Evolutionary conservation across 768 basidiomycete species (phyloP).

Genomic region (Phanerodontia chrysosporium): DNA sequence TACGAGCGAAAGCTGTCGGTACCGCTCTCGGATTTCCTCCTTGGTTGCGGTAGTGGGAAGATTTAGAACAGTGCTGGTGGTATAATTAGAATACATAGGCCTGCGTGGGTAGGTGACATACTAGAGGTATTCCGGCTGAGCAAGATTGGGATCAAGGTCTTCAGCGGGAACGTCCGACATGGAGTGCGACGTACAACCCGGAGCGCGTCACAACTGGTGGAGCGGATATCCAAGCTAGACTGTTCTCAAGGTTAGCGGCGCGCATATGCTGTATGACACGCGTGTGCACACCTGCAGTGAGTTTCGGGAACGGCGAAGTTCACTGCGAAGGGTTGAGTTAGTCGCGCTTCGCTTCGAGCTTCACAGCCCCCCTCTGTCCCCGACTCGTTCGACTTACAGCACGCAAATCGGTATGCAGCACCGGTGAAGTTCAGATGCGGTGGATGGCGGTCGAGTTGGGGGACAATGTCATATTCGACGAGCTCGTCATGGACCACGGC

Average conservation of each 20-base stretch:
- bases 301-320: not conserved
- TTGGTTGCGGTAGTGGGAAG: conserved; percentile 59
- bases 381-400: not conserved
- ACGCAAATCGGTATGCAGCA: not conserved
- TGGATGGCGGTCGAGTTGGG: not conserved
- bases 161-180: conserved; percentile 3
- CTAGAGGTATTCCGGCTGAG: conserved; percentile 19
- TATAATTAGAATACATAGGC: not conserved
- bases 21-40: conserved; percentile 70
- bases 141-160: not conserved
- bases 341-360: not conserved
- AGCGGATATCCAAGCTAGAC: not conserved
- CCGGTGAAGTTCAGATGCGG: not conserved
- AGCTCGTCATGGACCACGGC: not conserved
- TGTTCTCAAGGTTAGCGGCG: too few relatives aligned
- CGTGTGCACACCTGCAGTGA: not conserved
- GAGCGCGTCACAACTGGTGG: not conserved
- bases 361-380: not conserved
- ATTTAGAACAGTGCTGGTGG: conserved; percentile 62
- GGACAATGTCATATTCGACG: not conserved
- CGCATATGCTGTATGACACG: not conserved
- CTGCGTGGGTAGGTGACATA: conserved; percentile 1
- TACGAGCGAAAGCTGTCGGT: conserved; percentile 65
- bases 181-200: not conserved
- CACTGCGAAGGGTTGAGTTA: not conserved